Base-by-base conservation (phyloP, 2,329 filamentous ascomycete species). In the Periglandula ipomoeae region DNA sequence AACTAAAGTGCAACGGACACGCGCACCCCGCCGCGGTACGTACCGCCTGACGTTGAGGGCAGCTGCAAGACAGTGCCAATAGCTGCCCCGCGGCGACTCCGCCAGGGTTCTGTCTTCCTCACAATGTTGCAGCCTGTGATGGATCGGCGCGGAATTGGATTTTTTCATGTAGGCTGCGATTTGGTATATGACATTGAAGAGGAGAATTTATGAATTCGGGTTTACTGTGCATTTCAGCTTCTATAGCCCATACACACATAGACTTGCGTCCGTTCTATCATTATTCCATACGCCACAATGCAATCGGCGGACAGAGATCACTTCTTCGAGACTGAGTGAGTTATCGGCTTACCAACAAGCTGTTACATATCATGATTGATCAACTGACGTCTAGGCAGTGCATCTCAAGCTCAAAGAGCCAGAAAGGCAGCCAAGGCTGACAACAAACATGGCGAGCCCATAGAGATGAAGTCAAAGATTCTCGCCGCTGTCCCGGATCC, bases 281-380 rank as follows among this genome's bases (percentile, higher is more conserved):
- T 32, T 32, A 38, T 11, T n/a, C n/a, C n/a, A 24, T 11, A 35
- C 53, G 50, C 51, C 53, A 84, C 79, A 73, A 85, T 86, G 65
- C 77, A 81, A 54, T 85, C 86, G 24, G 76, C 79, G 45, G 80
- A 95, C 61, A 77, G 83, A 46, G 83, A 85, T 26, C 81, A 93
- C 62, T 97, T 94, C 72, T 97, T 97, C 63, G 87, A 96, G 67
- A 94, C 89, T 26, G 86, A 90, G 88, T 93, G 70, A 68, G 82
- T 65, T 22, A 22, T 32, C n/a, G 13, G 26, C 38, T 37, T 5
- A 46, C 62, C 60, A 51, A 51, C 52, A 38, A 53, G 54, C 60
- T 19, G 61, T 17, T 22, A 34, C 10, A 37, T 32, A 13, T 17
- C n/a, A 15, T 2, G 20, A 30, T 17, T 8, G 2, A 11, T 15